Percentiles rank a stretch among this genome's conserved stretches.
Evolutionary conservation across 2,329 filamentous ascomycete genomes (phyloP).

Genomic region (Fusarium paranaense): DNA sequence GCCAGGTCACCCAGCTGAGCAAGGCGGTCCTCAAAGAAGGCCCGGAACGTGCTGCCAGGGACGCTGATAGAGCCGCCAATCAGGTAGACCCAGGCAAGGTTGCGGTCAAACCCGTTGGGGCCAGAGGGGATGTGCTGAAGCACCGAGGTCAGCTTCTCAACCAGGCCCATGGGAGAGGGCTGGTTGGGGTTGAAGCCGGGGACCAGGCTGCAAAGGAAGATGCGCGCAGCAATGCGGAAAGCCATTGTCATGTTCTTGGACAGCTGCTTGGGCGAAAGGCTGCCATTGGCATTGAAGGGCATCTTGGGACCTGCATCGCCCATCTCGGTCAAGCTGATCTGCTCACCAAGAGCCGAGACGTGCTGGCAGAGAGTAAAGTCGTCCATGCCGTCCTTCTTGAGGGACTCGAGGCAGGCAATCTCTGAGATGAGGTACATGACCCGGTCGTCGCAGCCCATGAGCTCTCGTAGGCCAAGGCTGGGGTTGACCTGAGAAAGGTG

Average conservation of each 20-base stretch:
- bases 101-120: constrained; percentile 85
- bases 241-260: constrained; percentile 89
- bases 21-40: constrained; percentile 81
- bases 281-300: constrained; percentile 76
- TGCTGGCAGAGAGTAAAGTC: constrained; percentile 89
- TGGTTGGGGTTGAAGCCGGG: constrained; percentile 86
- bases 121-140: constrained; percentile 88
- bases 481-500: constrained; percentile 76
- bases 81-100: constrained; percentile 92
- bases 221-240: constrained; percentile 91
- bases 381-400: constrained; percentile 86
- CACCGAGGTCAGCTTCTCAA: constrained; percentile 80
- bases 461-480: constrained; percentile 81
- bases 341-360: constrained; percentile 86
- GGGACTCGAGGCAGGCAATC: constrained; percentile 92
- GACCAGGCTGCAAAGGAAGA: constrained; percentile 96
- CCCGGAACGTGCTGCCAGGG: constrained; percentile 79
- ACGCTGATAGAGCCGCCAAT: constrained; percentile 85
- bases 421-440: constrained; percentile 99
- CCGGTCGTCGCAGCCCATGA: constrained; percentile 97
- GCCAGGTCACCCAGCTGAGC: constrained; percentile 80
- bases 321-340: constrained; percentile 85
- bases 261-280: constrained; percentile 84
- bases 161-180: constrained; percentile 78
- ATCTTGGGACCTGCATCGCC: constrained; percentile 68